Percentiles rank a stretch among this genome's conserved stretches.
Conservation (phyloP, 2,329 filamentous ascomycete species). For the Colletotrichum truncatum region DNA sequence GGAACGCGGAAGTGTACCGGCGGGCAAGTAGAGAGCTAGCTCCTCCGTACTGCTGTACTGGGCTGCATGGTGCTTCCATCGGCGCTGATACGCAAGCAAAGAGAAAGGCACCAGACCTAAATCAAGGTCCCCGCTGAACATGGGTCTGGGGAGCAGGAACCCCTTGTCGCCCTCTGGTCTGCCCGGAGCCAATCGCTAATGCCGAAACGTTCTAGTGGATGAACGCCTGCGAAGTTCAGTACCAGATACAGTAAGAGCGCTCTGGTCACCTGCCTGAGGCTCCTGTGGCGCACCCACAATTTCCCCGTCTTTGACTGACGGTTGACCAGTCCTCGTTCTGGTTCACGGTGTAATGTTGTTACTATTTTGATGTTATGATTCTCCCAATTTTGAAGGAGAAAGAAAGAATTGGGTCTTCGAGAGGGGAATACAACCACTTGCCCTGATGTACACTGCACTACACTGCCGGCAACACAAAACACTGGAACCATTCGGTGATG, state of each 20-base stretch:
- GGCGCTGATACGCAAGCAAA: neutral
- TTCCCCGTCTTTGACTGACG: neutral
- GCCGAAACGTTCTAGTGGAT: conserved; percentile 19
- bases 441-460: no score
- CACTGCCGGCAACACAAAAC: no score
- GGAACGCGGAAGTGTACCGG: conserved; percentile 13
- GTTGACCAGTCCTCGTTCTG: no score
- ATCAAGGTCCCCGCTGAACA: conserved; percentile 8
- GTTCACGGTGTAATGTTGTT: no score
- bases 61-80: neutral
- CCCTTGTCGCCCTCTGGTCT: conserved; percentile 15
- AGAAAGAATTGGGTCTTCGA: no score
- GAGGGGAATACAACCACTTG: no score
- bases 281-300: neutral
- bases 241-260: conserved; percentile 10
- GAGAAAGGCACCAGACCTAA: neutral
- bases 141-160: conserved; percentile 1
- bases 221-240: conserved; percentile 9
- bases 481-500: no score
- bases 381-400: no score
- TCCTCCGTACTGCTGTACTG: neutral
- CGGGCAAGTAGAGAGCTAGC: neutral
- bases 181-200: conserved; percentile 20
- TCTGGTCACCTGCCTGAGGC: conserved; percentile 17
- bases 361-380: no score